phyloP scores from a whole-genome alignment of 192 early-diverging fungal species.

The Mortierella hygrophila region DNA sequence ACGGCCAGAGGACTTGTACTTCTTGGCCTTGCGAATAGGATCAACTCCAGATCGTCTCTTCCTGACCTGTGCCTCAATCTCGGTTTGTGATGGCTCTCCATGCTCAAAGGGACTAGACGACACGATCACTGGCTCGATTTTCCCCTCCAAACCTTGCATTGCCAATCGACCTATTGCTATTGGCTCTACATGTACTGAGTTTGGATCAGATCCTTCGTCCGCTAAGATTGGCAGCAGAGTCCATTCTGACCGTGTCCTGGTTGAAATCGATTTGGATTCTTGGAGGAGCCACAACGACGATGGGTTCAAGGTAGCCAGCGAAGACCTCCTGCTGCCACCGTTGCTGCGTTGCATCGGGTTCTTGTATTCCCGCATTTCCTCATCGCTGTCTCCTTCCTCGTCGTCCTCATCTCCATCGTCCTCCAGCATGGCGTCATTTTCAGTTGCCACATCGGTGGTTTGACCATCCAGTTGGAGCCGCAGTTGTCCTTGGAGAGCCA shows the following conservation, averaged over 20 bases:
- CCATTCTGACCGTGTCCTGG: conserved; percentile 39
- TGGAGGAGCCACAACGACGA: conserved; percentile 32
- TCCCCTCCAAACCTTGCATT: not conserved
- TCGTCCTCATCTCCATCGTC: conserved; percentile 35
- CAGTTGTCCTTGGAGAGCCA: conserved; percentile 8
- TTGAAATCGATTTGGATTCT: conserved; percentile 24
- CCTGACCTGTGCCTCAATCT: conserved; percentile 50
- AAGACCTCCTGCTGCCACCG: conserved; percentile 15
- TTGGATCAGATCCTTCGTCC: conserved; percentile 12
- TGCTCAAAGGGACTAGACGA: not conserved
- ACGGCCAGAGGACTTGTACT: conserved; percentile 41
- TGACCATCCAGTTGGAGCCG: not conserved
- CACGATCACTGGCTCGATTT: not conserved
- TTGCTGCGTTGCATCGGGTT: conserved; percentile 16
- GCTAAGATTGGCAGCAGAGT: conserved; percentile 39
- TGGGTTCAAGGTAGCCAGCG: conserved; percentile 9
- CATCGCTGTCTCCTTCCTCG: conserved; percentile 32
- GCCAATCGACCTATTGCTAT: not conserved
- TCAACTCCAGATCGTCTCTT: conserved; percentile 50
- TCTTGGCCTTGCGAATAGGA: conserved; percentile 53
- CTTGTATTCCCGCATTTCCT: conserved; percentile 33
- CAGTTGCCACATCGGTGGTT: conserved; percentile 15
- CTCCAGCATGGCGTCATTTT: conserved; percentile 32
- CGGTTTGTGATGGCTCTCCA: conserved; percentile 10
- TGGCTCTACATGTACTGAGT: not conserved